Percentiles rank a stretch among this genome's conserved stretches.
phyloP scores from a whole-genome alignment of 2,329 filamentous ascomycete genomes.

The Zopfia rhizophila region DNA sequence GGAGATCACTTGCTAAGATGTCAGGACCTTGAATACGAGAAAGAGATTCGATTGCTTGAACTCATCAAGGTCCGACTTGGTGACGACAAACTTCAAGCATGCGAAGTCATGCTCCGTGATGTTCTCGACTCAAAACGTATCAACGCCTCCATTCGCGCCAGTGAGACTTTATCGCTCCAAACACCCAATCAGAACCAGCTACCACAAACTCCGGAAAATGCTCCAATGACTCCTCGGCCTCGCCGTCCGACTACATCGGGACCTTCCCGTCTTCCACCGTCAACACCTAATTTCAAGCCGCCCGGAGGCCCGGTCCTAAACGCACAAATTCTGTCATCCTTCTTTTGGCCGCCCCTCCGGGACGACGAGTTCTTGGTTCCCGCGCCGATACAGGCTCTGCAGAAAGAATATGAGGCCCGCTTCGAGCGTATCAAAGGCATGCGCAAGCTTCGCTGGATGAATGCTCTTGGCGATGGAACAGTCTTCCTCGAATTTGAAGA shows the following conservation, averaged over 20 bases:
- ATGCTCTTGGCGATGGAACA: slow-evolving; percentile 80
- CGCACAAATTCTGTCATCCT: slow-evolving; percentile 86
- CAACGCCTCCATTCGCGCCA: slow-evolving; percentile 63
- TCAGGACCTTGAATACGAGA: slow-evolving; percentile 73
- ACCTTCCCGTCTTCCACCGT: slow-evolving; percentile 20
- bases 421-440: slow-evolving; percentile 85
- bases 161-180: slow-evolving; percentile 14
- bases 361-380: slow-evolving; percentile 76
- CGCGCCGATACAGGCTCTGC: slow-evolving; percentile 65
- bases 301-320: slow-evolving; percentile 64
- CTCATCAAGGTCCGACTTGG: slow-evolving; percentile 90
- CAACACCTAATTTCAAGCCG: slow-evolving; percentile 22
- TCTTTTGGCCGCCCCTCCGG: slow-evolving; percentile 90
- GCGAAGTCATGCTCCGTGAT: slow-evolving; percentile 97
- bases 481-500: slow-evolving; percentile 87
- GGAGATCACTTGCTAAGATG: slow-evolving; percentile 78
- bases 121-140: slow-evolving; percentile 83
- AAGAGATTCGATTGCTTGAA: slow-evolving; percentile 83
- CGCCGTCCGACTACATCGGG: slow-evolving; percentile 31
- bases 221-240: slow-evolving; percentile 36
- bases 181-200: slow-evolving; percentile 31
- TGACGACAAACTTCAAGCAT: slow-evolving; percentile 85
- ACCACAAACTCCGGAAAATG: slow-evolving; percentile 33
- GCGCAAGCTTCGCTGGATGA: slow-evolving; percentile 88
- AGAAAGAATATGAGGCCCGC: slow-evolving; percentile 75